A percentile compares a stretch with the other conserved stretches of the same genome.
These are phyloP conservation scores for Aegilops umbellulata DNA, from an alignment of 176 grass and related monocot genomes.

Conservation along the genomic window DNA sequence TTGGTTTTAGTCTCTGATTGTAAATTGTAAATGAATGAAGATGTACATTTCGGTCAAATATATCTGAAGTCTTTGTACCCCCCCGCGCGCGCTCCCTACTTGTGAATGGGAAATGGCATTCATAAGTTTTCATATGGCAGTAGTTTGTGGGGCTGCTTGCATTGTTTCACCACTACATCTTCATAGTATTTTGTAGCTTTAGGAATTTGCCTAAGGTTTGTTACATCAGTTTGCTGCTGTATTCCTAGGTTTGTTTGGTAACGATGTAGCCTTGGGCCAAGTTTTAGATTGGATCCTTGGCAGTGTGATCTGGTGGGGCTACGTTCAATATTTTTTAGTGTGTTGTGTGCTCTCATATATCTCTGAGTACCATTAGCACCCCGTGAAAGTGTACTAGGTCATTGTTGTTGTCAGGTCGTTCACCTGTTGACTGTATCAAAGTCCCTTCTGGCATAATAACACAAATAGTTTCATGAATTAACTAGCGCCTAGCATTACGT, in stretches of 20 bases:
- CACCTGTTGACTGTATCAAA: neutral
- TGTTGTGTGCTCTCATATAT: neutral
- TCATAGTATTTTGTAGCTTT: neutral
- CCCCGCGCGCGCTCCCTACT: conserved; percentile 23
- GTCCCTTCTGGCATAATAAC: neutral
- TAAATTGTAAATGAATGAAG: conserved; percentile 1
- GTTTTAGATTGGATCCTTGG: neutral
- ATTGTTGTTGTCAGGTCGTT: neutral
- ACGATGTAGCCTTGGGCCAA: neutral
- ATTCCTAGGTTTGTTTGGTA: neutral
- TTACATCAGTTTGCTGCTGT: neutral
- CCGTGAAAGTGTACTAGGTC: neutral
- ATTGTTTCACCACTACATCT: neutral
- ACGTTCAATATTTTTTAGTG: neutral
- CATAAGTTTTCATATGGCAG: conserved; percentile 2
- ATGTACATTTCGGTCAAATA: neutral
- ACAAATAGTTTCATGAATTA: neutral
- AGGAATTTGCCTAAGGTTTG: conserved; percentile 12
- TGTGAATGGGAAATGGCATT: neutral
- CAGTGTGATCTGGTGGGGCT: conserved; percentile 12
- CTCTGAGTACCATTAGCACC: neutral
- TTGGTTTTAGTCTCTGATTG: conserved; percentile 8
- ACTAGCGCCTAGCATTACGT: neutral
- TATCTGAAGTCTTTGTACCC: neutral
- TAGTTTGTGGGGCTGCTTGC: neutral